Base-by-base conservation (phyloP, 768 basidiomycete genomes). In the Mycena filopes region DNA sequence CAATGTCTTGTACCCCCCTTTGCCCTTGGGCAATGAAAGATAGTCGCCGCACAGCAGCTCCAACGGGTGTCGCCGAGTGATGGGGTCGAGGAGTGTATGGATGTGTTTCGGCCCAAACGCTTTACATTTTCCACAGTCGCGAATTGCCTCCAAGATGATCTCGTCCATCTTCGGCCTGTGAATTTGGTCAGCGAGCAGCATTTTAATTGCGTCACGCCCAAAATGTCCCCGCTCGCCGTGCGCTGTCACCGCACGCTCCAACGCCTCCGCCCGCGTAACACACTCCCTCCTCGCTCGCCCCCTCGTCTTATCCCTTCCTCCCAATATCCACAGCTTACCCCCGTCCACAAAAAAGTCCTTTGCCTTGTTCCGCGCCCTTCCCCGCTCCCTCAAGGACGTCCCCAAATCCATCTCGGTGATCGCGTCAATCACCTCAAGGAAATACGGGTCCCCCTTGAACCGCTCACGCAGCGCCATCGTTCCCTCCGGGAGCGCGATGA, bases 1-100 rank as follows among this genome's bases (percentile, higher is more conserved):
- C 0, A 70, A 23, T 1, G 61, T 72, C 7, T 70, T 38, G 51
- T 57, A 73, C 7, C 73, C 71, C 4, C 71, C 73, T 36, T 66
- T 73, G 1, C 71, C 74, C 1, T n/a, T 29, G 5, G 74, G 74
- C 38, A 76, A n/a, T 1, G 65, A 60, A 10, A 76, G 55, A 43
- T 78, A 78, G 54, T 78, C 75, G 7, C 59, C 75, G 0, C 72
- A 72, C 0, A 76, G 0, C 1, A 78, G 57, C 45, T 77, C 70
- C 53, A 75, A 75, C 2, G 76, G 78, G 11, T 72, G 73, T 0
- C 55, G 53, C 1, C 72, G 55, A 8, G 65, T 73, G 49, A 78
- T 73, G 0, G 74, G 78, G 33, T 75, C 57, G 18, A 78, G 60
- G 0, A 77, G 70, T 0, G 75, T 31, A 47, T 74, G 70, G 1